Conservation (phyloP, 2,329 filamentous ascomycete genomes). For the Myotisia sp. region DNA sequence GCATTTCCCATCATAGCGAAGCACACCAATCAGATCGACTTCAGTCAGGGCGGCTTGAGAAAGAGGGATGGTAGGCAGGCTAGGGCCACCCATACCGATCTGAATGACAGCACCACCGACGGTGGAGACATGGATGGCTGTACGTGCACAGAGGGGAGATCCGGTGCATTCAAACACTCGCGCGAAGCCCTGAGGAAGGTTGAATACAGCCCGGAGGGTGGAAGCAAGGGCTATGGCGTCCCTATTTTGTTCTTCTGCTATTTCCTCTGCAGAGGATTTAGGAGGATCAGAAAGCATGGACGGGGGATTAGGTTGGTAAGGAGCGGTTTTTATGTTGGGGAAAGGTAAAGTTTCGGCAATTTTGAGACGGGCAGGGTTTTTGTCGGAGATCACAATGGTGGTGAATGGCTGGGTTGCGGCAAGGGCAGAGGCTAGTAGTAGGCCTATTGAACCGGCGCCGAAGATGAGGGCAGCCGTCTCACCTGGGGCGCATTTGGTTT, state of each 20-base stretch:
- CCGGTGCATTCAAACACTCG: conserved; percentile 36
- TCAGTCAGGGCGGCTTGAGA: conserved; percentile 42
- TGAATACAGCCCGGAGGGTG: conserved; percentile 17
- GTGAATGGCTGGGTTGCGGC: conserved; percentile 40
- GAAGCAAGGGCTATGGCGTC: conserved; percentile 24
- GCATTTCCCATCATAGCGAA: conserved; percentile 39
- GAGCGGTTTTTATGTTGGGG: conserved; percentile 22
- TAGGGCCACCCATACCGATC: conserved; percentile 43
- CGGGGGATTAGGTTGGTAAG: conserved; percentile 22
- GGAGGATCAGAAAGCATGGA: conserved; percentile 9
- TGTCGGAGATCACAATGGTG: conserved; percentile 46
- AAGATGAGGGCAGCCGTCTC: conserved; percentile 41
- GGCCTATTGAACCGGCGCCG: conserved; percentile 47
- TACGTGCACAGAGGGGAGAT: conserved; percentile 31
- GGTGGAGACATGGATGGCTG: conserved; percentile 31
- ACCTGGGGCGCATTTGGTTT: too few relatives aligned
- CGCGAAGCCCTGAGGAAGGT: conserved; percentile 23
- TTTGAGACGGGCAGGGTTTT: conserved; percentile 41
- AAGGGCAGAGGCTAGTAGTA: conserved; percentile 45
- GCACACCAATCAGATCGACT: conserved; percentile 44
- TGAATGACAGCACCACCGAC: conserved; percentile 40
- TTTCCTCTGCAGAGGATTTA: conserved; percentile 18
- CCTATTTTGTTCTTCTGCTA: conserved; percentile 15
- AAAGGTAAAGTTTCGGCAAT: conserved; percentile 36
- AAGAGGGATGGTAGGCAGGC: conserved; percentile 38